These are phyloP conservation scores for Xylariomycetidae sp. DNA, from an alignment of 2,329 filamentous ascomycete species.

Conservation along the genomic window DNA sequence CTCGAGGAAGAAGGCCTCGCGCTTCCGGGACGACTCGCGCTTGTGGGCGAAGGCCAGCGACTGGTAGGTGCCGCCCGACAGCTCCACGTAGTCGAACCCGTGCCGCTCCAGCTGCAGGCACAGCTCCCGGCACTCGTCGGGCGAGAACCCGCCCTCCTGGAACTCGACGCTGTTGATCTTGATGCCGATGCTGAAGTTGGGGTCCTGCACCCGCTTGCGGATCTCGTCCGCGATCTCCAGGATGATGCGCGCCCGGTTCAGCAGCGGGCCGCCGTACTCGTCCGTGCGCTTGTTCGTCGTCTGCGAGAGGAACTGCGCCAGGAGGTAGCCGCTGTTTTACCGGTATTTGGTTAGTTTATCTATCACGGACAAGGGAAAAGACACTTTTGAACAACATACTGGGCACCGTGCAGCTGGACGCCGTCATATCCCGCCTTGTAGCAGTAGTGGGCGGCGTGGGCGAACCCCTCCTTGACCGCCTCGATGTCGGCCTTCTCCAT, in stretches of 20 bases:
- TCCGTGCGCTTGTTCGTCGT: slow-evolving; percentile 50
- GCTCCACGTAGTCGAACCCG: slow-evolving; percentile 61
- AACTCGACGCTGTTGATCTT: slow-evolving; percentile 55
- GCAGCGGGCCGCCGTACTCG: slow-evolving; percentile 47
- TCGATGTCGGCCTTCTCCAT: slow-evolving; percentile 12
- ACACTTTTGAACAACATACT: slow-evolving; percentile 50
- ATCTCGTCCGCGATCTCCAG: slow-evolving; percentile 45
- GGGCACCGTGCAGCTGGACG: slow-evolving; percentile 42
- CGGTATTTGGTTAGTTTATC: no score
- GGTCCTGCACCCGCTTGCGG: slow-evolving; percentile 20
- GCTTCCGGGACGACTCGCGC: slow-evolving; percentile 38
- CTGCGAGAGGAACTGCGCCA: slow-evolving; percentile 49
- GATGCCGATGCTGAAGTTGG: slow-evolving; percentile 42
- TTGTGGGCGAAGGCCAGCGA: slow-evolving; percentile 36
- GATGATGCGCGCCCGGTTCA: slow-evolving; percentile 43
- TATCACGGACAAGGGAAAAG: no score
- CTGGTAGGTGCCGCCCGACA: slow-evolving; percentile 58
- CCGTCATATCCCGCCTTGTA: slow-evolving; percentile 27
- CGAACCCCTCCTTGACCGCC: slow-evolving; percentile 13
- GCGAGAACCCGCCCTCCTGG: slow-evolving; percentile 30
- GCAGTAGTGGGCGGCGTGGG: slow-evolving; percentile 16
- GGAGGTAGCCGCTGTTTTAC: slow-evolving; percentile 46
- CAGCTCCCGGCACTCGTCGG: slow-evolving; percentile 29
- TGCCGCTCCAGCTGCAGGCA: slow-evolving; percentile 49
- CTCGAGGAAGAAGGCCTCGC: slow-evolving; percentile 64